Evolutionary conservation across 495 filamentous ascomycete species (phyloP), one percentile per base, ranked within the genome.

Genomic region (Apiosordaria backusii): DNA sequence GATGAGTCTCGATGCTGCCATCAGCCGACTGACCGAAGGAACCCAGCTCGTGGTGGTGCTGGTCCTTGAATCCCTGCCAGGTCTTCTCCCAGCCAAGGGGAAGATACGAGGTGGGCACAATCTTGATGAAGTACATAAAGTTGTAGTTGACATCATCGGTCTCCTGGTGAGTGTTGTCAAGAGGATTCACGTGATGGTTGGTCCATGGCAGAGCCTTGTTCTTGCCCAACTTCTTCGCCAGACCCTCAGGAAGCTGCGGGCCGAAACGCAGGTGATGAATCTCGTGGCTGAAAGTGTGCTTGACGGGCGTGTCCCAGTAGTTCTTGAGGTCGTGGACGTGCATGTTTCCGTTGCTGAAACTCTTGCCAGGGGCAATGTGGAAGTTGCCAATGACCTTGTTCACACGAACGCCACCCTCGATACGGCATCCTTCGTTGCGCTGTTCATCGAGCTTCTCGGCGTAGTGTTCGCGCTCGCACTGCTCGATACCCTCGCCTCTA

Each of bases 331-430:
- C 95, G 79, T 99, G 95, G 29, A 97, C 92, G 78, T 99, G 95
- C 88, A 97, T 89, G 78, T 97, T 95, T 61, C 91, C 91, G 73
- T 90, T 95, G 70, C 88, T 92, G 84, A 97, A 98, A 74, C 88
- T 92, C 77, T 92, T 89, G 72, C 95, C 95, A 1, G 95, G 96
- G 1, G 95, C 96, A 71, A 99, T 90, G 79, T 99, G 95, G 86
- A 99, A 99, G 80, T 99, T 99, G 54, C 95, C 95, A 62, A 98
- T 84, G 2, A 99, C 95, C 76, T 99, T 99, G 82, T 98, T 99
- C 55, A 99, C 95, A 27, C 91, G 89, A 66, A 99, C 84, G 15
- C 87, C 89, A 65, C 95, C 95, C 71, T 97, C 93, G 66, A 99
- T 90, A 26, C 96, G 92, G 77, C 95, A 99, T 26, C 95, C 95